These are phyloP conservation scores for Scenedesmus sp. DNA, from an alignment of 163 green algal species.

Conservation along the genomic window DNA sequence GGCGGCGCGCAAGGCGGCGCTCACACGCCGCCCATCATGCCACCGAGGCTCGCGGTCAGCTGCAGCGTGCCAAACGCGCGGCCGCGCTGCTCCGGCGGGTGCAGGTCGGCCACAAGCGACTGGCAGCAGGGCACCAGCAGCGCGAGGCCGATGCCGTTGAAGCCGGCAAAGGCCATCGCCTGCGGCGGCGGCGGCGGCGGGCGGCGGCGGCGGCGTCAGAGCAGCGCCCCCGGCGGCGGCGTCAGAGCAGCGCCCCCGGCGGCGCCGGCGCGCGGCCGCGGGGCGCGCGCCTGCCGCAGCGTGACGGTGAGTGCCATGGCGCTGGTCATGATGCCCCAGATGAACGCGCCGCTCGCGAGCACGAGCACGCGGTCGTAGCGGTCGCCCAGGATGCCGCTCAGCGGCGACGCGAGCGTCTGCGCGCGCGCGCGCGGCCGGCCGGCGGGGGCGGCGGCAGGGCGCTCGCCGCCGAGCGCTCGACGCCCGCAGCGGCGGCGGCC, in stretches of 20 bases:
- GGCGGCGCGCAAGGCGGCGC: too few species aligned
- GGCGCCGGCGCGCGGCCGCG: too few species aligned
- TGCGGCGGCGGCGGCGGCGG: slow-evolving; percentile 6
- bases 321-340: slow-evolving; percentile 84
- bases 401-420: slow-evolving; percentile 64
- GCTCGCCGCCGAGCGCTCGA: too few species aligned
- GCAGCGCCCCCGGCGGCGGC: too few species aligned
- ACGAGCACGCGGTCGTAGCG: slow-evolving; percentile 67
- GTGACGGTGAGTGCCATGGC: slow-evolving; percentile 65
- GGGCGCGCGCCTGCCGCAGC: slow-evolving; percentile 43
- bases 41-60: slow-evolving; percentile 35
- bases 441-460: neutral
- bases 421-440: neutral
- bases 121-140: slow-evolving; percentile 86
- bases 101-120: slow-evolving; percentile 83
- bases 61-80: slow-evolving; percentile 73
- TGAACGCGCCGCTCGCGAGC: slow-evolving; percentile 67
- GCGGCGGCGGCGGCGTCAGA: too few species aligned
- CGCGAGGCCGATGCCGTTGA: slow-evolving; percentile 86
- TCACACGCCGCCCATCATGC: slow-evolving; percentile 56
- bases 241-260: too few species aligned
- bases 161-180: slow-evolving; percentile 70
- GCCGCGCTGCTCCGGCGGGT: slow-evolving; percentile 67
- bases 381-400: slow-evolving; percentile 73
- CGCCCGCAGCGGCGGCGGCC: neutral